These are phyloP conservation scores for Lantana camara DNA, from an alignment of 257 asterid genomes.

Conservation along the genomic window DNA sequence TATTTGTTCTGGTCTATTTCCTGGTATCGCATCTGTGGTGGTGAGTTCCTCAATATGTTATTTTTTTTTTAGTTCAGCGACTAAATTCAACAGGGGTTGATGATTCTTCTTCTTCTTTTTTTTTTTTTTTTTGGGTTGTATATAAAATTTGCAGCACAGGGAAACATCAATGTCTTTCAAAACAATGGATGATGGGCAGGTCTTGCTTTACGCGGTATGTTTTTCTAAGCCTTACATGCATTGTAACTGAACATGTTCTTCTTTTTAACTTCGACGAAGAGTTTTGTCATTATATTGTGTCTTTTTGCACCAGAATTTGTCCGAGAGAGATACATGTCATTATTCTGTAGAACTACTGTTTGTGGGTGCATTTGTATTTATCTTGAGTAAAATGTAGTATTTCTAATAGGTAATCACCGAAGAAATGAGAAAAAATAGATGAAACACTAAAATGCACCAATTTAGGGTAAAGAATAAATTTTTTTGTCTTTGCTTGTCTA, in stretches of 20 bases:
- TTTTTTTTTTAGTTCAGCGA: slow-evolving; percentile 11
- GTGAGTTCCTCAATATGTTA: slow-evolving; percentile 45
- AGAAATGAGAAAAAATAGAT: too few species aligned
- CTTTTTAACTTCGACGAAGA: slow-evolving; percentile 7
- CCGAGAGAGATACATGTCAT: slow-evolving; percentile 1
- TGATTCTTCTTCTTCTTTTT: slow-evolving; percentile 1
- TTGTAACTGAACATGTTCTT: slow-evolving; percentile 21
- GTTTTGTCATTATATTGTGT: background rate
- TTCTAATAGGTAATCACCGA: too few species aligned
- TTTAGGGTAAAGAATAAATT: too few species aligned
- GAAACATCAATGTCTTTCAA: slow-evolving; percentile 98
- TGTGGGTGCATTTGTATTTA: slow-evolving; percentile 8
- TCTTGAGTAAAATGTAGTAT: too few species aligned
- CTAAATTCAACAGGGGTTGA: slow-evolving; percentile 12
- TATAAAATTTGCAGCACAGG: slow-evolving; percentile 91
- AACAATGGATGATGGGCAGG: slow-evolving; percentile 98
- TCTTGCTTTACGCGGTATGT: slow-evolving; percentile 91
- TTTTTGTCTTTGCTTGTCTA: too few species aligned
- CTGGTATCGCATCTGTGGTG: slow-evolving; percentile 95
- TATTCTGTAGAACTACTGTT: background rate
- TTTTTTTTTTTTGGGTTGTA: too few species aligned
- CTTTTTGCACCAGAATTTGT: background rate
- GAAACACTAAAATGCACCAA: too few species aligned
- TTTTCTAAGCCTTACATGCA: slow-evolving; percentile 15
- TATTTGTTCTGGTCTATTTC: slow-evolving; percentile 95